Evolutionary conservation across 1,139 yeast genomes (phyloP), one percentile per base, ranked within the genome.

Genomic region (Hansenula lynferdii): DNA sequence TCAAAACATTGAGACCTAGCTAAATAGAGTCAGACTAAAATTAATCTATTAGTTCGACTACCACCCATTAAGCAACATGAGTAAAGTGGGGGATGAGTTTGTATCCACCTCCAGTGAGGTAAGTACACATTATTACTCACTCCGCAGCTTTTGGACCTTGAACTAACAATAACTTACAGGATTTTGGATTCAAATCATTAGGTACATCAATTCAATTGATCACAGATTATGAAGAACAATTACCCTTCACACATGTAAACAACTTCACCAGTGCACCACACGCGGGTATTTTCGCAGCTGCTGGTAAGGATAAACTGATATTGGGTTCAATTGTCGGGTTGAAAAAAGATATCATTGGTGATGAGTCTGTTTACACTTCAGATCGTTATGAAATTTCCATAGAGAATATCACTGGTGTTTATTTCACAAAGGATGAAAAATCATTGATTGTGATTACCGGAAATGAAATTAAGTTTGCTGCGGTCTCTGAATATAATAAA

Each of bases 151-250:
- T 8, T 11, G 8, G 18, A 6, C 18, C 15, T 2, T 30, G 37
- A 27, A 61, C 54, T 29, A 42, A 44, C 45, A 3, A 31, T 2
- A 11, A 20, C 8, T 48, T 59, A 9, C 57, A 65, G 56, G 65
- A 62, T 40, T 60, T 60, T 42, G 70, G 70, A 4, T 66, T 64
- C 52, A 64, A 60, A 44, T 49, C 57, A 24, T 34, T 65, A 15
- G 66, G 64, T 11, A 42, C 49, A 11, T 48, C 56, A 20, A 51
- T 53, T 10, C 49, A 47, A 16, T 47, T 64, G n/a, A 52, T 62
- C 15, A 51, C 57, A 3, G 54, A 61, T 8, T 60, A 49, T 37
- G 42, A 55, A 15, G 65, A 60, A 36, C 40, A 44, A 21, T 34
- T 58, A 14, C 65, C 67, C 5, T 62, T 45, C 43, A 49, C 38